phyloP scores from a whole-genome alignment of 2,329 filamentous ascomycete genomes.

The Coleophoma eucalyptorum region DNA sequence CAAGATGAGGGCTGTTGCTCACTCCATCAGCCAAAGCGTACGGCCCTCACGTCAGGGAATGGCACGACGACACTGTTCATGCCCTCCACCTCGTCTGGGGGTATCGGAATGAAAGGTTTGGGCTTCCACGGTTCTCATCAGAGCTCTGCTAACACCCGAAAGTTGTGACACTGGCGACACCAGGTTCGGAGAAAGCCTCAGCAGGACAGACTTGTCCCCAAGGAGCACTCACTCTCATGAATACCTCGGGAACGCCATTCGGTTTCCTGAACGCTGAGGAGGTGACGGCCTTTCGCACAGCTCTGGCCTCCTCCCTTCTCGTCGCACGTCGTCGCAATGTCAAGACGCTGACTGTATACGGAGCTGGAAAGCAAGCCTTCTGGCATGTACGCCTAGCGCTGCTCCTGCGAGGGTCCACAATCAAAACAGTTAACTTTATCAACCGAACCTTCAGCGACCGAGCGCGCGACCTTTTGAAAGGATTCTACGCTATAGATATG shows the following conservation, averaged over 20 bases:
- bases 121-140: background rate
- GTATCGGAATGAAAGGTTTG: constrained; percentile 65
- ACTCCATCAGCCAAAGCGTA: constrained; percentile 52
- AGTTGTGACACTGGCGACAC: constrained; percentile 61
- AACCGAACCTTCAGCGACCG: constrained; percentile 66
- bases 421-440: constrained; percentile 79
- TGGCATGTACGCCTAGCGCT: constrained; percentile 90
- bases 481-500: constrained; percentile 39
- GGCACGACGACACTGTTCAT: constrained; percentile 67
- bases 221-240: constrained; percentile 68
- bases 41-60: constrained; percentile 43
- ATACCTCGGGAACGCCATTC: constrained; percentile 54
- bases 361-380: constrained; percentile 85
- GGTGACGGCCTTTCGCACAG: constrained; percentile 77
- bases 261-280: constrained; percentile 71
- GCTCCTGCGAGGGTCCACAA: constrained; percentile 64
- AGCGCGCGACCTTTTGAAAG: constrained; percentile 46
- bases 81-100: constrained; percentile 61
- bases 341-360: constrained; percentile 78
- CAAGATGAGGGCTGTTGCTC: constrained; percentile 31
- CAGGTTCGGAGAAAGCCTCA: constrained; percentile 34
- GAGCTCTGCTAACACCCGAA: constrained; percentile 1
- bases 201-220: constrained; percentile 38
- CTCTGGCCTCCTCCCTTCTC: constrained; percentile 65
- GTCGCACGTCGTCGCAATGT: constrained; percentile 64